Evolutionary conservation across 2,329 filamentous ascomycete species (phyloP), one percentile per base, ranked within the genome.

Genomic region (Colletotrichum tropicicola): DNA sequence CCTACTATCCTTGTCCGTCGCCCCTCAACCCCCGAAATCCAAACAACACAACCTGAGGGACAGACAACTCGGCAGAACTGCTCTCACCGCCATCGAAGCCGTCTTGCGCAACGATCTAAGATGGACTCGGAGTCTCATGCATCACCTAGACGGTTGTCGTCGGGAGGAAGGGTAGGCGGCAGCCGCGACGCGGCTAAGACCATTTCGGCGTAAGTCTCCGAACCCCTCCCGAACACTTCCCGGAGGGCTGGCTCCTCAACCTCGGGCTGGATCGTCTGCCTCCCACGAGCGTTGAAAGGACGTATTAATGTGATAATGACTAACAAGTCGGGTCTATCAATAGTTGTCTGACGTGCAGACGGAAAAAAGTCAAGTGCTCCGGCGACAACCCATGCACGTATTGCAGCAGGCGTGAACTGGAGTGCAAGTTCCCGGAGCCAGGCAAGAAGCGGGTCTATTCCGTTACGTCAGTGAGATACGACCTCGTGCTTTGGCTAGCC

Each of bases 331-430:
- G 13, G 39, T 10, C 6, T 21, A 17, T 35, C 10, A 23, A 7
- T 30, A 68, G 68, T 7, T 70, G 68, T 28, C 23, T 66, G 13
- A 68, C 68, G 1, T 68, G 66, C 25, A 44, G 66, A 5, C 57
- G 64, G 17, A 61, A 59, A 9, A 68, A 66, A 54, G 55, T 68
- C 9, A 68, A 68, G 21, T 68, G 66, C 54, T 63, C 66, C 17
- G 66, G 66, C 23, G 47, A 54, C 10, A 43, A 32, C 35, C 66
- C 66, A 15, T 68, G 66, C 53, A 28, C 44, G n/a, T 68, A 68
- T 23, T 68, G 66, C 45, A 59, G 13, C 45, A 62, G 57, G 25
- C 55, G 59, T 5, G 39, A 54, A 3, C 39, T 62, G n/a, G 43
- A 51, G 21, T 67, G 65, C 27, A 23, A 39, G 19, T 61, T 65